phyloP scores from a whole-genome alignment of 257 asterid species.

The Striga asiatica region DNA sequence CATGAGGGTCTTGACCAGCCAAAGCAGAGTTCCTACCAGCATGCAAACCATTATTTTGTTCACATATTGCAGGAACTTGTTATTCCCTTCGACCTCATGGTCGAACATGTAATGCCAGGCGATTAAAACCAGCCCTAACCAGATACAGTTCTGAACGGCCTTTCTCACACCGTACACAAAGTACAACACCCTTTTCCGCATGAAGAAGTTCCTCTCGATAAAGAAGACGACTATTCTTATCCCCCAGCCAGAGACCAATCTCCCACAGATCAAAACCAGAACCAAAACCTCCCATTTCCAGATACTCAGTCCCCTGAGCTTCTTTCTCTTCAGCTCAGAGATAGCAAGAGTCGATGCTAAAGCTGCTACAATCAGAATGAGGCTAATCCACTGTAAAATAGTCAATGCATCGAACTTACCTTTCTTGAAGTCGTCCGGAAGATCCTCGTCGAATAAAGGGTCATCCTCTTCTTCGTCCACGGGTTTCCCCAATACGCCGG shows the following conservation, averaged over 20 bases:
- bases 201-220: slow-evolving; percentile 64
- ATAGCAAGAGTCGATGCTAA: slow-evolving; percentile 34
- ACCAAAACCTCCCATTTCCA: slow-evolving; percentile 85
- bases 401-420: slow-evolving; percentile 34
- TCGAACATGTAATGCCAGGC: slow-evolving; percentile 86
- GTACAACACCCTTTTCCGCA: slow-evolving; percentile 67
- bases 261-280: slow-evolving; percentile 73
- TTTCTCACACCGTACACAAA: slow-evolving; percentile 74
- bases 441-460: slow-evolving; percentile 57
- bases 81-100: slow-evolving; percentile 34
- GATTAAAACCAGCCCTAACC: slow-evolving; percentile 72
- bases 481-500: slow-evolving; percentile 32
- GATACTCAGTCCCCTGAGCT: slow-evolving; percentile 39
- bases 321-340: slow-evolving; percentile 20
- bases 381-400: slow-evolving; percentile 50
- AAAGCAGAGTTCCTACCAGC: slow-evolving; percentile 56
- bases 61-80: slow-evolving; percentile 37
- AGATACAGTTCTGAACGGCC: slow-evolving; percentile 79
- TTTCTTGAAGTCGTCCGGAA: slow-evolving; percentile 52
- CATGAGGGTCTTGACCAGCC: slow-evolving; percentile 86
- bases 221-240: slow-evolving; percentile 53
- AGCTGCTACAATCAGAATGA: slow-evolving; percentile 36
- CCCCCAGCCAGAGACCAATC: slow-evolving; percentile 81
- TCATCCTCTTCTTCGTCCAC: slow-evolving; percentile 67
- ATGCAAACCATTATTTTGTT: slow-evolving; percentile 67